Evolutionary conservation across 1,284 basidiomycete genomes (phyloP), one percentile per base, ranked within the genome.

Genomic region (Naganishia albida): DNA sequence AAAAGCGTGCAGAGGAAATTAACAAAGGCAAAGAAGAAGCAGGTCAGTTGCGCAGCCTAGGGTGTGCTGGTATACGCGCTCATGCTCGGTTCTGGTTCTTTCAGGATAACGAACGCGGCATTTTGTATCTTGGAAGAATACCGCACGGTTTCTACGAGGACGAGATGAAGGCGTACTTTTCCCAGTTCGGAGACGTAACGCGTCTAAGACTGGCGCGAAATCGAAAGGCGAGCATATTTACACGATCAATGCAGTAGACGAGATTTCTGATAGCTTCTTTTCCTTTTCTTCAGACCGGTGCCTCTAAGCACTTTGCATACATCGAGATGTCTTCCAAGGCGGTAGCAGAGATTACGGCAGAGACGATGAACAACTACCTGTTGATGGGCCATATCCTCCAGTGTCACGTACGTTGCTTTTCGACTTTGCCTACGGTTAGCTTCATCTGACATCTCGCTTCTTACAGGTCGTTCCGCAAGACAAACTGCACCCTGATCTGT

Each of bases 351-450:
- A 97, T 99, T 69, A 96, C 98, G 12, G 89, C 90, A 7, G 96
- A 99, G 74, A 99, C 96, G 51, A 98, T 99, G 95, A 87, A 99
- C 84, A 98, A 98, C 81, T 99, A 98, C 79, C 85, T 99, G 34
- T 83, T 99, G 70, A 87, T 90, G 83, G 94, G 94, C 3, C 92
- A 96, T 73, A 87, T 99, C 69, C 83, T 99, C 54, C 87, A 86
- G 67, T 97, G 95, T 81, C 88, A 89, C 73, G 80, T 82, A 49
- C 67, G 75, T 71, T 43, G 20, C 12, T 20, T 12, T 18, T 28
- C 18, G 16, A 48, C 28, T 7, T 12, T 16, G 44, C 23, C 28
- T 4, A 7, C n/a, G 34, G 7, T 3, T n/a, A 20, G 25, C 7
- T 23, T 25, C 12, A 16, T 43, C 30, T 30, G 3, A 16, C 20